Conservation (phyloP, 106 monocot species). For the Apostasia ramifera region DNA sequence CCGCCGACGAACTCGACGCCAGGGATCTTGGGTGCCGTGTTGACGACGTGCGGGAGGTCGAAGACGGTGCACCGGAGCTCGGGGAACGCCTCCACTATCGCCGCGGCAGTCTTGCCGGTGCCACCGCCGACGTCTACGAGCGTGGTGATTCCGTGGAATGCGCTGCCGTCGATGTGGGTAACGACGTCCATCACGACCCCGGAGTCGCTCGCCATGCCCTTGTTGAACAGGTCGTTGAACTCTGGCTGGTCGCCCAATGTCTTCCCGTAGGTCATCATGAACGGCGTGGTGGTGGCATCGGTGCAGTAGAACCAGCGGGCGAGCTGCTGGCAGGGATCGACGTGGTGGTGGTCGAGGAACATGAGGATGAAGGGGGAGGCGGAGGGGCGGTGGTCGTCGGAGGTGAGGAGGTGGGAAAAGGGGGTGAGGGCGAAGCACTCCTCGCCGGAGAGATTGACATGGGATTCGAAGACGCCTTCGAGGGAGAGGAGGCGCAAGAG, state of each 20-base stretch:
- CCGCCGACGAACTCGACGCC: conserved; percentile 19
- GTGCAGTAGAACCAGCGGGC: neutral
- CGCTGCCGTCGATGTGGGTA: neutral
- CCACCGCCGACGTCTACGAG: conserved; percentile 27
- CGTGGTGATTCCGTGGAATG: conserved; percentile 1
- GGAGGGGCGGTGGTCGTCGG: neutral
- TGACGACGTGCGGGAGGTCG: conserved; percentile 23
- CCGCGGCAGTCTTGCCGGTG: neutral
- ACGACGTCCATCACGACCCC: neutral
- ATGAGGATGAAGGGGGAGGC: neutral
- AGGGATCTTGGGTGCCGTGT: neutral
- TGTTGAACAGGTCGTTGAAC: neutral
- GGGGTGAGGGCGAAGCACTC: conserved; percentile 6
- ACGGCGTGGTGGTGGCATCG: neutral
- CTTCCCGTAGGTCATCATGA: conserved; percentile 7
- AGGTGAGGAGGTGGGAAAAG: conserved; percentile 6
- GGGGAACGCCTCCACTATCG: conserved; percentile 15
- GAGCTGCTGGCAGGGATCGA: neutral
- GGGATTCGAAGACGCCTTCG: conserved; percentile 4
- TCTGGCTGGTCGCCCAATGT: neutral
- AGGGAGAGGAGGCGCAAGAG: conserved; percentile 8
- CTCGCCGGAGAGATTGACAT: neutral
- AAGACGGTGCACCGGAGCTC: conserved; percentile 16
- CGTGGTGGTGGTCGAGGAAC: neutral
- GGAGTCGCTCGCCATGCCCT: conserved; percentile 18